These are phyloP conservation scores for Cylindrodendrum hubeiense DNA, from an alignment of 2,329 filamentous ascomycete genomes.

Conservation along the genomic window DNA sequence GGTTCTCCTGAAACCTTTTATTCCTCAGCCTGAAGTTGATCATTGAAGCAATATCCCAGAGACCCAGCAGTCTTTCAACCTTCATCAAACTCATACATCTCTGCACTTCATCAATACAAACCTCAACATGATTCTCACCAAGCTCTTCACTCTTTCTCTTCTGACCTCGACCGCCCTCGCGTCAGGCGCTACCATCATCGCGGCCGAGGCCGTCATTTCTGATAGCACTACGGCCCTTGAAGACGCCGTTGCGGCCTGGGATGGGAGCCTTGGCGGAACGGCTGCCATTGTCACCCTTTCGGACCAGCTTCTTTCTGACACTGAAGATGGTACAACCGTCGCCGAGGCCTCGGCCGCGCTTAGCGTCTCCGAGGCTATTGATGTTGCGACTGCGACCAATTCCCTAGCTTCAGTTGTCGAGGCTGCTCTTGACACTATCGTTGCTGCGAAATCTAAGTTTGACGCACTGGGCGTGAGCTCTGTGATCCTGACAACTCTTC, in stretches of 20 bases:
- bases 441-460: constrained; percentile 12
- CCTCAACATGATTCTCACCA: constrained; percentile 11
- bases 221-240: constrained; percentile 4
- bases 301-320: constrained; percentile 5
- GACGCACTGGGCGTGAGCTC: constrained; percentile 6
- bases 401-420: constrained; percentile 1
- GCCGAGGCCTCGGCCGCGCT: constrained; percentile 1
- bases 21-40: neutral
- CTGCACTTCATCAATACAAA: neutral
- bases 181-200: constrained; percentile 7
- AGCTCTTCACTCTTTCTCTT: constrained; percentile 7
- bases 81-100: neutral
- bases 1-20: neutral
- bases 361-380: constrained; percentile 1
- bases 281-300: constrained; percentile 10
- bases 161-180: constrained; percentile 7
- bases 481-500: neutral
- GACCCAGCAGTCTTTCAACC: neutral
- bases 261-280: constrained; percentile 1
- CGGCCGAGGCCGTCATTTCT: constrained; percentile 2
- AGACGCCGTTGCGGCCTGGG: constrained; percentile 6
- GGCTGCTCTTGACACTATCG: neutral
- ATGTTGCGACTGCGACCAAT: constrained; percentile 5
- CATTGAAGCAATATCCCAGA: neutral
- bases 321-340: constrained; percentile 3